Evolutionary conservation across 306 rosid species (phyloP).

Genomic region (Prunus kanzakura): DNA sequence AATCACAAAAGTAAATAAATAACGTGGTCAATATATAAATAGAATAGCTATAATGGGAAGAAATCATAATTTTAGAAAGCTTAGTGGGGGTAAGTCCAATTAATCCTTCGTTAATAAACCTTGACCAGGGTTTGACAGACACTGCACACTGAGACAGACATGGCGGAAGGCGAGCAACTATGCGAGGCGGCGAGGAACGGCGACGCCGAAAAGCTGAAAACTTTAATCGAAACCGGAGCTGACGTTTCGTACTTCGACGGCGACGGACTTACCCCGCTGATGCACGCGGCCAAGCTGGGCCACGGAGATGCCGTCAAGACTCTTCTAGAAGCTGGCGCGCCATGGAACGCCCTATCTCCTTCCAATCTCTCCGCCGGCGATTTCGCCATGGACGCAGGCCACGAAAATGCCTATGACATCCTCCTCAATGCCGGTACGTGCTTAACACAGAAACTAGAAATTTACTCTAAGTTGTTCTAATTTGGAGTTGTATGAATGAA

Average conservation of each 20-base stretch:
- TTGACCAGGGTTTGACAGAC: background rate
- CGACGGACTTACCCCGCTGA: constrained; percentile 74
- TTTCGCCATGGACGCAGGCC: constrained; percentile 65
- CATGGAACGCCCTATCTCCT: constrained; percentile 94
- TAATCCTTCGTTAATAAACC: background rate
- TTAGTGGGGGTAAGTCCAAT: background rate
- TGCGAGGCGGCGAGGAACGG: constrained; percentile 72
- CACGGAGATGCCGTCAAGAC: constrained; percentile 48
- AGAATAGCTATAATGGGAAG: background rate
- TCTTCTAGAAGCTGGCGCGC: constrained; percentile 79
- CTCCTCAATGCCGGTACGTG: constrained; percentile 71
- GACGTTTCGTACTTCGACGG: constrained; percentile 59
- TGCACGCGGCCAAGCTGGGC: constrained; percentile 85
- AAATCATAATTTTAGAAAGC: background rate
- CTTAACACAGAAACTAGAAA: background rate
- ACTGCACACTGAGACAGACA: constrained; percentile 7
- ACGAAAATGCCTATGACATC: constrained; percentile 56
- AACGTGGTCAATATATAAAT: background rate
- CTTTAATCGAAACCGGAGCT: constrained; percentile 57
- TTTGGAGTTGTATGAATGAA: background rate
- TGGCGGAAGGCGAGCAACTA: constrained; percentile 51
- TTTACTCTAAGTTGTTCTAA: background rate
- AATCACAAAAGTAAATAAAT: no score
- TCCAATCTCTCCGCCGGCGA: constrained; percentile 75
- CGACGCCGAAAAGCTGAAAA: constrained; percentile 43